phyloP scores from a whole-genome alignment of 2,329 filamentous ascomycete species.

The Sclerotinia minor region DNA sequence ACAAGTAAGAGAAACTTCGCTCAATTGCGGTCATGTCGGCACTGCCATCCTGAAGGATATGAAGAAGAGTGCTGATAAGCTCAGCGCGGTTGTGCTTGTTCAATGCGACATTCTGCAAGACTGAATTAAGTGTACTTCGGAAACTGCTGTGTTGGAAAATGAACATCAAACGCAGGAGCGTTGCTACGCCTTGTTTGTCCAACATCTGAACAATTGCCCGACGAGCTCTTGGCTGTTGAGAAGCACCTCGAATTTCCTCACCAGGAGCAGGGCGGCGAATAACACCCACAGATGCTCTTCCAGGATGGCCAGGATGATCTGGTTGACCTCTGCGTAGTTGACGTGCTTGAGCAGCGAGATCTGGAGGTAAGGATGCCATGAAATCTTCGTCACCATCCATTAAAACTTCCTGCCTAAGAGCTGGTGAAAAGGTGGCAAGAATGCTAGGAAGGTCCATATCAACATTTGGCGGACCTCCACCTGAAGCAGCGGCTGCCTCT shows the following conservation, averaged over 20 bases:
- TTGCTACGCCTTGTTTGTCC: constrained; percentile 92
- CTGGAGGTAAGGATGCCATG: constrained; percentile 78
- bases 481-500: constrained; percentile 58
- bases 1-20: constrained; percentile 90
- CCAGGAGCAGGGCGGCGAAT: constrained; percentile 53
- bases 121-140: constrained; percentile 77
- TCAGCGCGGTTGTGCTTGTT: constrained; percentile 96
- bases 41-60: constrained; percentile 94
- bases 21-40: constrained; percentile 91
- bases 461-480: constrained; percentile 52
- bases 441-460: constrained; percentile 93
- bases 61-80: constrained; percentile 86
- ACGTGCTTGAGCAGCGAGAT: constrained; percentile 83
- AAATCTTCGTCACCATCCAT: constrained; percentile 90
- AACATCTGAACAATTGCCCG: constrained; percentile 93
- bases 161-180: constrained; percentile 97
- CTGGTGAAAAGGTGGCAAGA: constrained; percentile 82
- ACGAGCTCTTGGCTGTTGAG: constrained; percentile 61
- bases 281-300: constrained; percentile 35
- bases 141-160: constrained; percentile 88
- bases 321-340: constrained; percentile 55
- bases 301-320: constrained; percentile 40
- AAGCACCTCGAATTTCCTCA: constrained; percentile 39
- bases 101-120: constrained; percentile 88
- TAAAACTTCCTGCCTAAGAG: constrained; percentile 80